Evolutionary conservation across 2,329 filamentous ascomycete genomes (phyloP).

Genomic region (Beauveria medogensis): DNA sequence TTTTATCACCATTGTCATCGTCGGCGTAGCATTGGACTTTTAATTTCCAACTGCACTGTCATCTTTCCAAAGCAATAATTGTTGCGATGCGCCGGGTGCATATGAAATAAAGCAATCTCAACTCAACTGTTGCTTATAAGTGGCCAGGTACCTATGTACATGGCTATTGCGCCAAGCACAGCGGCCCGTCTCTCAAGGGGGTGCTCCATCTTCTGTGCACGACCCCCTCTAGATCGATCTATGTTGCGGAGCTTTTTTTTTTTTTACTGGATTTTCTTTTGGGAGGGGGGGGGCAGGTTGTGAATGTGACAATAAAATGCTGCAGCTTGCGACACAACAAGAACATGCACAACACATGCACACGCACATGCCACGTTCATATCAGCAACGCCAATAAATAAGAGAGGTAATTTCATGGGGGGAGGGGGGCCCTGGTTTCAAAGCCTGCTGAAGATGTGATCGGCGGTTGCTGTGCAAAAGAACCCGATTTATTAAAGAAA

Average conservation of each 20-base stretch:
- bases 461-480: neutral
- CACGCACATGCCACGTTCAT: neutral
- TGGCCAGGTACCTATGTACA: neutral
- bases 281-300: too few relatives aligned
- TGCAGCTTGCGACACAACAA: neutral
- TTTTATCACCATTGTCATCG: too few relatives aligned
- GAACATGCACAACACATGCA: neutral
- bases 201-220: too few relatives aligned
- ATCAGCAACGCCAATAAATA: neutral
- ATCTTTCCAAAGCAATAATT: neutral
- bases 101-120: neutral
- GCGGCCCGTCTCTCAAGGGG: neutral
- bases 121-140: neutral
- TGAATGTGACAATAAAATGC: too few relatives aligned
- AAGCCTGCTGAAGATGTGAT: neutral
- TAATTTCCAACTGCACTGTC: neutral
- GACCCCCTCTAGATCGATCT: too few relatives aligned
- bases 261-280: too few relatives aligned
- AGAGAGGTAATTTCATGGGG: neutral
- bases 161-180: neutral
- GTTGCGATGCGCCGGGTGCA: neutral
- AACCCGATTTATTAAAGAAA: too few relatives aligned
- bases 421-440: neutral
- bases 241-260: too few relatives aligned
- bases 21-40: neutral